Percentiles rank a stretch among this genome's conserved stretches.
phyloP scores from a whole-genome alignment of 1,284 basidiomycete genomes.

The Heimioporus retisporus region DNA sequence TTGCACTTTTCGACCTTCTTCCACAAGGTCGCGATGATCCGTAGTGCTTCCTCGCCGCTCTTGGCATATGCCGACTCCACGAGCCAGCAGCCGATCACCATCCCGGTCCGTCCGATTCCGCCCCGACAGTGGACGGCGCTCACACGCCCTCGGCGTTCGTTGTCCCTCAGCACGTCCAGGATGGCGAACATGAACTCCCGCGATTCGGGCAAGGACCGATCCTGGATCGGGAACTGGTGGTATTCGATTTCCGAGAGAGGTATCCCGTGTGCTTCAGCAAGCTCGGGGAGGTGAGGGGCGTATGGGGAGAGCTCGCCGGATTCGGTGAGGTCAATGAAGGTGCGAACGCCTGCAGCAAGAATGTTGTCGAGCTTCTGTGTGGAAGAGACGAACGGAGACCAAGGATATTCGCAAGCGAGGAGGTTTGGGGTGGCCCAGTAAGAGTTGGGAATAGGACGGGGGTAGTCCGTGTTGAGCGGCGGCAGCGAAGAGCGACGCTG shows the following conservation, averaged over 20 bases:
- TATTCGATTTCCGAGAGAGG: slow-evolving; percentile 67
- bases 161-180: slow-evolving; percentile 66
- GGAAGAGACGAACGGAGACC: slow-evolving; percentile 60
- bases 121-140: slow-evolving; percentile 81
- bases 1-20: slow-evolving; percentile 79
- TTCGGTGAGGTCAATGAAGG: slow-evolving; percentile 85
- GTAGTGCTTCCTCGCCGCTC: slow-evolving; percentile 71
- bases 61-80: slow-evolving; percentile 70
- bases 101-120: slow-evolving; percentile 80
- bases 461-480: slow-evolving; percentile 25
- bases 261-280: slow-evolving; percentile 65
- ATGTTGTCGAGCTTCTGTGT: slow-evolving; percentile 74
- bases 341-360: slow-evolving; percentile 74
- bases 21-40: slow-evolving; percentile 75
- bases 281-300: slow-evolving; percentile 61
- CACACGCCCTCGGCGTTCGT: slow-evolving; percentile 63
- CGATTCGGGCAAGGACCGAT: slow-evolving; percentile 70
- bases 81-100: slow-evolving; percentile 83
- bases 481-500: slow-evolving; percentile 35
- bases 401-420: slow-evolving; percentile 84
- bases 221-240: slow-evolving; percentile 80
- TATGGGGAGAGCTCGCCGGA: slow-evolving; percentile 76
- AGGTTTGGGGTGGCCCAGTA: slow-evolving; percentile 82
- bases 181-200: slow-evolving; percentile 64
- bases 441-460: slow-evolving; percentile 79